Conservation (phyloP, 306 rosid species). For the Adenanthera pavonina region DNA sequence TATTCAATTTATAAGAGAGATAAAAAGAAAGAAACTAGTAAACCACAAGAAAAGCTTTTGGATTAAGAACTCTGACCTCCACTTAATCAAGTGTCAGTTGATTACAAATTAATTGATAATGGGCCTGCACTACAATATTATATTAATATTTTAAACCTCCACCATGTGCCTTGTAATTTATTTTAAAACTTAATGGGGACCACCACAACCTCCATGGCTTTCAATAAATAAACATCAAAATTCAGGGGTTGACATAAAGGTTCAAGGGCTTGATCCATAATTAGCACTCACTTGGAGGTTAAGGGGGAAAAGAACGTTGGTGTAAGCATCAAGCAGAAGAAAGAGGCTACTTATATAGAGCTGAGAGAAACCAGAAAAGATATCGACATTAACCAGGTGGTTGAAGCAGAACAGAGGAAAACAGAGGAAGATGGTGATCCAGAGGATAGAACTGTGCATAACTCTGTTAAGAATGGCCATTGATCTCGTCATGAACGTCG, state of each 20-base stretch:
- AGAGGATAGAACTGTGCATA: background rate
- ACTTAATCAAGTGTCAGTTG: background rate
- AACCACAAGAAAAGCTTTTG: background rate
- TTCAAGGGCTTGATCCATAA: background rate
- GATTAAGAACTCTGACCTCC: background rate
- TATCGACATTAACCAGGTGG: background rate
- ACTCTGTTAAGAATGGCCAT: conserved; percentile 10
- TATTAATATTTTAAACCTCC: background rate
- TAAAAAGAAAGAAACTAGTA: too few species aligned
- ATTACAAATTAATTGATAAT: background rate
- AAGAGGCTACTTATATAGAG: background rate
- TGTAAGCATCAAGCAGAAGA: background rate
- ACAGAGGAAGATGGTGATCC: background rate
- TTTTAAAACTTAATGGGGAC: background rate
- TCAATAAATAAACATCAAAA: background rate
- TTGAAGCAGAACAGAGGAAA: background rate
- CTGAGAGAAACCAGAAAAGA: background rate
- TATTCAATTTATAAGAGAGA: too few species aligned
- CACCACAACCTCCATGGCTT: background rate
- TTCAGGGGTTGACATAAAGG: background rate
- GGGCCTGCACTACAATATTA: background rate
- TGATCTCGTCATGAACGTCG: background rate
- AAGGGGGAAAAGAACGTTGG: background rate
- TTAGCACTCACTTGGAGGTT: background rate
- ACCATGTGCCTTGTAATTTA: background rate